A percentile compares a stretch with the other conserved stretches of the same genome.
phyloP scores from a whole-genome alignment of 257 asterid genomes.

The Solanum etuberosum region DNA sequence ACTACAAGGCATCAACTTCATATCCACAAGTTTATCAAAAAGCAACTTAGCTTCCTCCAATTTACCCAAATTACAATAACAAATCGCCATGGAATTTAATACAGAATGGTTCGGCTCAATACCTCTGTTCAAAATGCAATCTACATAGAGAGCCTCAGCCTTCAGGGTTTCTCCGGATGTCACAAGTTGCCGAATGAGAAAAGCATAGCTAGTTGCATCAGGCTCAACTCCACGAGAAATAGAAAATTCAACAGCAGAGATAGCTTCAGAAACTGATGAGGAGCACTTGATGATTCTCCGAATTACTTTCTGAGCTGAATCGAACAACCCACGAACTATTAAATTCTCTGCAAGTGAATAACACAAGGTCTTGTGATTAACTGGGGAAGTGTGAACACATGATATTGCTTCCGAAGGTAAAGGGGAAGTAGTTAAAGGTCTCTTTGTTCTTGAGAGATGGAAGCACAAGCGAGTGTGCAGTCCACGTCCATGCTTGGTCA shows the following conservation, averaged over 20 bases:
- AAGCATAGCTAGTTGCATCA: constrained; percentile 18
- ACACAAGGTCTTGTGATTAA: constrained; percentile 18
- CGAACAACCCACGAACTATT: constrained; percentile 27
- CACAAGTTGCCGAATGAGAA: constrained; percentile 35
- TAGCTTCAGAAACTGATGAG: constrained; percentile 25
- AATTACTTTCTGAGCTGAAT: constrained; percentile 35
- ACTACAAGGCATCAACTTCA: constrained; percentile 16
- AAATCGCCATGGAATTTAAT: constrained; percentile 44
- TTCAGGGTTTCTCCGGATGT: constrained; percentile 19
- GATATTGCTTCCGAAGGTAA: constrained; percentile 28
- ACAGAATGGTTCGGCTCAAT: constrained; percentile 11
- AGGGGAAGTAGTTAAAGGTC: constrained; percentile 30
- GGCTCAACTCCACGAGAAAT: constrained; percentile 31
- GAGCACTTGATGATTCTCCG: constrained; percentile 30
- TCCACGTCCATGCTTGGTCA: constrained; percentile 16
- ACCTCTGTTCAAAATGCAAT: constrained; percentile 20
- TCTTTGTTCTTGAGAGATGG: background rate
- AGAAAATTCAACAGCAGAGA: constrained; percentile 26
- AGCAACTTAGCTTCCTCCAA: constrained; percentile 40
- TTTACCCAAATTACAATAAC: constrained; percentile 43
- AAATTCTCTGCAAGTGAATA: constrained; percentile 32
- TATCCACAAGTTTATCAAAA: constrained; percentile 14
- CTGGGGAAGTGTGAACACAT: constrained; percentile 5
- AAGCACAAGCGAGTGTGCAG: background rate
- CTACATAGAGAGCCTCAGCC: constrained; percentile 32